Base-by-base conservation (phyloP, 768 basidiomycete genomes). In the Mycena galopus region DNA sequence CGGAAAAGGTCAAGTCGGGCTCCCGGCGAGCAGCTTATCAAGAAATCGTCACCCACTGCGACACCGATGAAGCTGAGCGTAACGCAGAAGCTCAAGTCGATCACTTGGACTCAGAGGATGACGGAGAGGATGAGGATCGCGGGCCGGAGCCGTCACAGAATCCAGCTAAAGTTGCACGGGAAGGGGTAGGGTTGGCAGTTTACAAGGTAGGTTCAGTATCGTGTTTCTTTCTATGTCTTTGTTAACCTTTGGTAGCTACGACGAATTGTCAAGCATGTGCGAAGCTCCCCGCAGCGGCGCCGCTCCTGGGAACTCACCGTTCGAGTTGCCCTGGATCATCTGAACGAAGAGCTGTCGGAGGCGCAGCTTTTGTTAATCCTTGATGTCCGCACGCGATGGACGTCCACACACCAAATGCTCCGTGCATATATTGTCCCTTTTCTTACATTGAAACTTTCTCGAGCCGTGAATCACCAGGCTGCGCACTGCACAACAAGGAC, bases 391-490 rank as follows among this genome's bases (percentile, higher is more conserved):
- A 75, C 74, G 1, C 72, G 74, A 17, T 75, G 74, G 74, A 65
- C 68, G 0, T 75, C 74, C 27, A 75, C 74, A 0, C 74, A 75
- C 37, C 58, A 69, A 27, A 75, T 75, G 74, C 65, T 73, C 16
- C 62, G 74, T 75, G 44, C n/a, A n/a, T n/a, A n/a, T n/a, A n/a
- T n/a, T n/a, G n/a, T n/a, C n/a, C n/a, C n/a, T n/a, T n/a, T n/a
- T n/a, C n/a, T n/a, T n/a, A n/a, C n/a, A n/a, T n/a, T n/a, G n/a
- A n/a, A n/a, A n/a, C n/a, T n/a, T n/a, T n/a, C n/a, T n/a, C n/a
- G n/a, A 53, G 29, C 14, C 25, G 32, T 5, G 29, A 14, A n/a
- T n/a, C n/a, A n/a, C n/a, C 50, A 65, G 62, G 63, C 14, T 55
- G 69, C 42, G 63, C 62, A 1, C 21, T 60, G 1, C 44, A 53